Conservation (phyloP, 2,329 filamentous ascomycete species). For the Lasiodiplodia gonubiensis region DNA sequence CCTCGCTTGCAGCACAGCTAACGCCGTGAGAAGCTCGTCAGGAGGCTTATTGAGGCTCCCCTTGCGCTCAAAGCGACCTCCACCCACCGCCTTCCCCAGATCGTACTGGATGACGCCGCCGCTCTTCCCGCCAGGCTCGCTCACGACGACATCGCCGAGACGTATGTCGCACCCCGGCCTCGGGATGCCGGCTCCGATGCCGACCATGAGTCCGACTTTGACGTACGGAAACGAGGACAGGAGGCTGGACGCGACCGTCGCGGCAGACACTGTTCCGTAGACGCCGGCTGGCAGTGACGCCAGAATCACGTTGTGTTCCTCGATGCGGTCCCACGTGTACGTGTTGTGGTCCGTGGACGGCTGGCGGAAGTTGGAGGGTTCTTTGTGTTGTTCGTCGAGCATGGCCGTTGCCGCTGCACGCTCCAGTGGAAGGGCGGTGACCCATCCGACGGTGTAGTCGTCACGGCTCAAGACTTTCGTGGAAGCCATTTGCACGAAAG, state of each 20-base stretch:
- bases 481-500: too few relatives aligned
- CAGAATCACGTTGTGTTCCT: conserved; percentile 28
- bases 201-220: conserved; percentile 35
- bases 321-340: neutral
- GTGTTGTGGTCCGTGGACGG: neutral
- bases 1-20: neutral
- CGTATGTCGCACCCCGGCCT: conserved; percentile 33
- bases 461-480: too few relatives aligned
- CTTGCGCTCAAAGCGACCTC: conserved; percentile 29
- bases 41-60: conserved; percentile 32
- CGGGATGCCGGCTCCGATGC: conserved; percentile 36
- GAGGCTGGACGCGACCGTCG: neutral
- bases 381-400: neutral
- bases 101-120: conserved; percentile 38
- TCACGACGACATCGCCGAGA: conserved; percentile 39
- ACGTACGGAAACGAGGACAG: conserved; percentile 31
- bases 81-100: conserved; percentile 31
- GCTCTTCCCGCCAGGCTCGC: conserved; percentile 30
- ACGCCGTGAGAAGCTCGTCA: neutral
- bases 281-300: neutral
- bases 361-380: neutral
- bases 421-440: neutral
- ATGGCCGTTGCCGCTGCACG: neutral
- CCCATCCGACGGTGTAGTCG: neutral
- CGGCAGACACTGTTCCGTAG: neutral